Base-by-base conservation (phyloP, 2,329 filamentous ascomycete genomes). In the Zymoseptoria ardabiliae region DNA sequence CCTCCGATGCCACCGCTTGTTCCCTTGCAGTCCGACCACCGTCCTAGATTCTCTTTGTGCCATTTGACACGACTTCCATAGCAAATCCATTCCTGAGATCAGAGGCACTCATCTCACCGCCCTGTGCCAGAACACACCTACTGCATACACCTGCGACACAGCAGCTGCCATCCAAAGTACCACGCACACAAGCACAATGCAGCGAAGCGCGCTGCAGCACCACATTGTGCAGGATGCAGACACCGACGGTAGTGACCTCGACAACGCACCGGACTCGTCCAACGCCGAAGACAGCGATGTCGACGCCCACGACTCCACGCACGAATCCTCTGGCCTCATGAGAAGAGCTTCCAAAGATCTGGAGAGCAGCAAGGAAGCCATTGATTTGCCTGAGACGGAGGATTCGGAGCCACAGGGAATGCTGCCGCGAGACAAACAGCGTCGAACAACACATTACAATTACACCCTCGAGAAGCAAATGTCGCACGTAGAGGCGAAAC, bases 381-480 rank as follows among this genome's bases (percentile, higher is more conserved):
- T 57, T 8, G 61, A 58, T 22, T 53, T 65, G 60, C 55, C 51
- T 21, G 55, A 58, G 54, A 61, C 28, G 21, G 66, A 66, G 25
- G 68, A 69, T 25, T 55, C 63, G 21, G 68, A 68, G 54, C 65
- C 58, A 13, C 64, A 70, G 30, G 72, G 69, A 20, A 64, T 79
- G 69, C 73, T 81, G 50, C 75, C 76, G 50, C 71, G 79, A 66
- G 79, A 81, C 68, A 79, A 77, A 70, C 81, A 84, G 70, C 77
- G 80, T 59, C 87, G 87, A 72, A 96, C 91, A 8, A 90, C 92
- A 20, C 95, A 91, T 72, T 97, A 96, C 76, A 92, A 97, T 74
- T 91, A 93, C 70, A 88, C 93, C 56, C 89, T 90, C 56, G 94
- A 99, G 75, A 95, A 94, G 69, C 90, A 93, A 70, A 89, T 96